Evolutionary conservation across 192 early-diverging fungal genomes (phyloP), one percentile per base, ranked within the genome.

Genomic region (Coemansia sp.): DNA sequence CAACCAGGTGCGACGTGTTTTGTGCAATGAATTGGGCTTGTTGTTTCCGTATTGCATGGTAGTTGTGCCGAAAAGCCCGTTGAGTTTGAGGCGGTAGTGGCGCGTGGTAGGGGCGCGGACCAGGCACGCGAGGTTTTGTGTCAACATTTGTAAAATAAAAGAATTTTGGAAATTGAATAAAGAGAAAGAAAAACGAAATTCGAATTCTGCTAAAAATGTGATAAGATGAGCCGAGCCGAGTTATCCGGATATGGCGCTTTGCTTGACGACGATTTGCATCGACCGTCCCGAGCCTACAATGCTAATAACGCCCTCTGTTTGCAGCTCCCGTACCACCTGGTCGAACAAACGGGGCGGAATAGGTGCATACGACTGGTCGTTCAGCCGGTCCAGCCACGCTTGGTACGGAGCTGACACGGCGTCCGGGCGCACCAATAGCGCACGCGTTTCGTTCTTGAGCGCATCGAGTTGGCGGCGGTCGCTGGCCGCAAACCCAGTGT

Each of bases 401-500:
- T 80, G 71, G 54, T 74, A 74, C 0, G 68, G 47, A 0, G 66
- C 66, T 1, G 61, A 60, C 12, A 63, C 58, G 2, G 52, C 59
- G 17, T 19, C 47, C 1, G 64, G 81, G 61, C 46, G 59, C 66
- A 78, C 34, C 50, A 78, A 55, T 52, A 80, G n/a, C 28, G 28
- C 37, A 38, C 72, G 77, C 0, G 77, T 74, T 54, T 80, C 72
- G 53, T 64, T 61, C 65, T 80, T 80, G 51, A 80, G 70, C 1
- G 77, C 72, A 40, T 74, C 77, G 15, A 80, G 60, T 64, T 80
- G 77, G 57, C 72, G 77, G 15, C 95, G 86, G 20, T 87, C 87
- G 68, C 92, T 88, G 15, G 89, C 85, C 23, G 86, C 88, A 71
- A 91, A 89, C 6, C 97, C 97, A 19, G 94, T 96, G 38, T 84